Evolutionary conservation across 768 basidiomycete species (phyloP).

Genomic region (Lanmaoa pseudosensibilis): DNA sequence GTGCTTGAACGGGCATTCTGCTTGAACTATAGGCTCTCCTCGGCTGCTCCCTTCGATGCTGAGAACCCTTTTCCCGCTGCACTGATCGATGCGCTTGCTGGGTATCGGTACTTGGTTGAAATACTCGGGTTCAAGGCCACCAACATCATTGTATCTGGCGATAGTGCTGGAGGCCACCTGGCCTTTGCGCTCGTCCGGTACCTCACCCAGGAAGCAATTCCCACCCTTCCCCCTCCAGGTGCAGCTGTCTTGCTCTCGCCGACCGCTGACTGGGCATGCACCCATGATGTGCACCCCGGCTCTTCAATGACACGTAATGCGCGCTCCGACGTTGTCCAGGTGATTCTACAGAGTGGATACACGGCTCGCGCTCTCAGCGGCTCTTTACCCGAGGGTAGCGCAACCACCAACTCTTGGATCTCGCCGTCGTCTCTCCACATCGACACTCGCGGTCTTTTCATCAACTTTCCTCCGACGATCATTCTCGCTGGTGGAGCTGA

Average conservation of each 20-base stretch:
- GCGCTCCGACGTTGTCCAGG: background rate
- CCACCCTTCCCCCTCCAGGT: background rate
- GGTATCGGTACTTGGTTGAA: constrained; percentile 1
- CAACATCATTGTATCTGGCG: constrained; percentile 1
- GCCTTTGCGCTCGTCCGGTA: background rate
- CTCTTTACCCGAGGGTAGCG: constrained; percentile 7
- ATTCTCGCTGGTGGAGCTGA: constrained; percentile 31
- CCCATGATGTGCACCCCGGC: background rate
- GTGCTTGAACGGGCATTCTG: background rate
- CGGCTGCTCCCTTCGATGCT: background rate
- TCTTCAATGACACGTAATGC: background rate
- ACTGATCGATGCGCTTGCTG: constrained; percentile 2
- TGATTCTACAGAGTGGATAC: background rate
- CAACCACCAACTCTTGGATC: constrained; percentile 6
- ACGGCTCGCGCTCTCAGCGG: constrained; percentile 5
- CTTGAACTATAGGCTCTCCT: constrained; percentile 4
- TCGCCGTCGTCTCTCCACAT: constrained; percentile 12
- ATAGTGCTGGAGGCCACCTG: background rate
- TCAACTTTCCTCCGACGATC: constrained; percentile 30
- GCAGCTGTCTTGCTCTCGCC: constrained; percentile 1
- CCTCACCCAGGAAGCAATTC: background rate
- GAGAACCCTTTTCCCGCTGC: constrained; percentile 1
- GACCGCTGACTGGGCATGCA: background rate
- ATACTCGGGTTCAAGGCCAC: background rate
- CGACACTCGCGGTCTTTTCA: constrained; percentile 15